phyloP scores from a whole-genome alignment of 352 stramenopile species.

The Globisporangium paddicum region DNA sequence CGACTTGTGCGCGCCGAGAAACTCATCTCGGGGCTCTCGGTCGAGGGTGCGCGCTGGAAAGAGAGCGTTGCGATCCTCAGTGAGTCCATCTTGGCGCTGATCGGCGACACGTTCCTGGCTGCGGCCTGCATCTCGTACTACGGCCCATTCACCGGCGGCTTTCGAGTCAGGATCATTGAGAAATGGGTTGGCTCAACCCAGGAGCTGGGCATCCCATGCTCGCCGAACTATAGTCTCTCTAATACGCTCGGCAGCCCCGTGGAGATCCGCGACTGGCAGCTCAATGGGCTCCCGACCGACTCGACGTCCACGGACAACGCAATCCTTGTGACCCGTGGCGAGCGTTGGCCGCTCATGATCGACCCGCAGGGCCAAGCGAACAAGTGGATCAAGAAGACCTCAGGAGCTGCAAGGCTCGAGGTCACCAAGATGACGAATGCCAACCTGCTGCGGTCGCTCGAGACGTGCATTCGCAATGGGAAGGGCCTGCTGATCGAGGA shows the following conservation, averaged over 20 bases:
- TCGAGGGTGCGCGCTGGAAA: slow-evolving; percentile 92
- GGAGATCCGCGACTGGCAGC: slow-evolving; percentile 91
- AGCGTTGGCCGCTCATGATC: slow-evolving; percentile 94
- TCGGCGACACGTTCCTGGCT: slow-evolving; percentile 92
- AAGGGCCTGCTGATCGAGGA: slow-evolving; percentile 91
- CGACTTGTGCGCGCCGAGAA: slow-evolving; percentile 89
- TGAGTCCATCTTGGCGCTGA: slow-evolving; percentile 74
- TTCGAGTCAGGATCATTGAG: slow-evolving; percentile 71
- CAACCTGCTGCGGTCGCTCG: slow-evolving; percentile 87
- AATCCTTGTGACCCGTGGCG: slow-evolving; percentile 86
- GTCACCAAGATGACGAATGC: slow-evolving; percentile 89
- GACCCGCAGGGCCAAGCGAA: slow-evolving; percentile 93
- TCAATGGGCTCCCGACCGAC: slow-evolving; percentile 90
- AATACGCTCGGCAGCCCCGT: slow-evolving; percentile 86
- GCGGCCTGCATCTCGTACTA: slow-evolving; percentile 94
- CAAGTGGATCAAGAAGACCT: slow-evolving; percentile 93
- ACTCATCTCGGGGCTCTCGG: slow-evolving; percentile 86
- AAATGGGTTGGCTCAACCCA: slow-evolving; percentile 71
- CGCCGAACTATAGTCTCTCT: slow-evolving; percentile 59
- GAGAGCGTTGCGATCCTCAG: slow-evolving; percentile 78
- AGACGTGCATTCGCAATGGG: slow-evolving; percentile 91
- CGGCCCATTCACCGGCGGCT: slow-evolving; percentile 89
- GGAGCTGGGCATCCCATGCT: slow-evolving; percentile 66
- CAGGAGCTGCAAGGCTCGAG: slow-evolving; percentile 49
- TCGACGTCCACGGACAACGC: slow-evolving; percentile 92